Evolutionary conservation across 345 rosid genomes (phyloP), one percentile per base, ranked within the genome.

Genomic region (Boechera stricta): DNA sequence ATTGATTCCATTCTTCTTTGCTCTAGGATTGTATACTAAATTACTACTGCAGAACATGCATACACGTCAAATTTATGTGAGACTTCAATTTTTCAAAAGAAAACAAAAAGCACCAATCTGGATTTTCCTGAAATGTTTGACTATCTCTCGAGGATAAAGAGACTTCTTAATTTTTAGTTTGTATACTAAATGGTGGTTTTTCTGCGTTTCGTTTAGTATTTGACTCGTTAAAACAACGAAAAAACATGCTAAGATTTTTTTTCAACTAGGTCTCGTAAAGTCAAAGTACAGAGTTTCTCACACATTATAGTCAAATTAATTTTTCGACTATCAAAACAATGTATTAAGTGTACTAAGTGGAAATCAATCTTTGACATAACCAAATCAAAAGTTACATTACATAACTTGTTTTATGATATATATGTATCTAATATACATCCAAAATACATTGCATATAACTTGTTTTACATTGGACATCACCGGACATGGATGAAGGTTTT

Each of bases 401-500:
- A 41, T 21, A 2, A 41, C 33, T 28, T 41, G 39, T 28, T 55
- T 53, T 41, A 54, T 33, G 2, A 33, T 33, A 33, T 33, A 33
- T 38, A 49, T 29, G 39, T 0, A 12, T 55, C 39, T 41, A 41
- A 21, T 21, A 2, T 39, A 41, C 47, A 8, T 21, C 5, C n/a
- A 26, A 11, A 26, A 10, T 26, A 54, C 60, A 13, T 11, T 28
- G 60, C 16, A 2, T 28, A 54, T 31, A 28, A 55, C 11, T 28
- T 55, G 29, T 28, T 55, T 53, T 41, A 39, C 41, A 55, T 29
- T 54, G 41, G 33, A 53, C 24, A 41, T 69, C 44, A 57, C 52
- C 11, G n/a, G 55, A 56, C 65, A 57, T 29, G 21, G 55, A 70
- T 11, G 32, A 12, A 21, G 33, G 15, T n/a, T 70, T 42, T 56